Evolutionary conservation across 306 rosid species (phyloP), one percentile per base, ranked within the genome.

Genomic region (Hippophae tibetana): DNA sequence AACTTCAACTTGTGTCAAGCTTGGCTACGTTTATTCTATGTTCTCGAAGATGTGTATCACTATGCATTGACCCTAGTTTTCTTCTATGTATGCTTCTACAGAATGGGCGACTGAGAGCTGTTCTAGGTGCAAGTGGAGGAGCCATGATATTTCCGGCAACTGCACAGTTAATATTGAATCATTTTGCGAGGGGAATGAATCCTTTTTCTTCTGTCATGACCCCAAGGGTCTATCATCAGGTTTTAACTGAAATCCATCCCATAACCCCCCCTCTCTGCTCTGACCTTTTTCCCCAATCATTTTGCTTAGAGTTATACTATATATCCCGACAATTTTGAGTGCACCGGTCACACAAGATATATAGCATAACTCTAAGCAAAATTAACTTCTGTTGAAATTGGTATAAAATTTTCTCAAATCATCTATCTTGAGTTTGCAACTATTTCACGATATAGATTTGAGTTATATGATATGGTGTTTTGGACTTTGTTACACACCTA

Each of bases 171-270:
- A 59, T 90, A 68, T 57, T 90, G 71, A 87, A 90, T 82, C 84
- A 90, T 75, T 87, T 90, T 66, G 79, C 74, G 56, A 83, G 67
- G 74, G 81, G 84, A 82, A 48, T 82, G 89, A 80, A 74, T 76
- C 94, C 97, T 40, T 41, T 87, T 57, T 69, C 87, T 60, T 75
- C 94, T 66, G 79, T 90, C 60, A 59, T 82, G 50, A 68, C 94
- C 63, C 94, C 97, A 23, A 77, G 95, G 72, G 69, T 79, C 69
- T 90, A 90, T 78, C 97, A 87, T 61, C 72, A 69, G 97, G 97
- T 90, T 69, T 31, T 31, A 14, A 45, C 54, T 47, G 0, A 10
- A 38, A 26, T 47, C 38, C 44, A 51, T 52, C 23, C 10, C 51
- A 48, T 41, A 40, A 10, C 7, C n/a, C 14, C 43, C 50, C 18